Conservation (phyloP, 495 filamentous ascomycete species). For the Lasiosphaeria ovina region DNA sequence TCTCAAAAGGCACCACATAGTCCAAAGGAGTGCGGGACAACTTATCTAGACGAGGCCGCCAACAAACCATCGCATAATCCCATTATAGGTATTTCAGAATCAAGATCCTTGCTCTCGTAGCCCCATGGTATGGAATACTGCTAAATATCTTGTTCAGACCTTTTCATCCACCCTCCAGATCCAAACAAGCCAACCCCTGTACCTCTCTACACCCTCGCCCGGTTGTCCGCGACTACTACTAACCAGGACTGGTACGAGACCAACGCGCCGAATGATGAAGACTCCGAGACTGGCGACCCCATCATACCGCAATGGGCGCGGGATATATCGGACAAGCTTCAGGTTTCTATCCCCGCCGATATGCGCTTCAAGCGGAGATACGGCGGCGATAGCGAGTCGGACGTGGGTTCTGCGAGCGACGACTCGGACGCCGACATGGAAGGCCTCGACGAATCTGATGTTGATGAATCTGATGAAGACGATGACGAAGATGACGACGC, state of each 20-base stretch:
- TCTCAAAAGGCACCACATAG: conserved; percentile 24
- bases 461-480: conserved; percentile 16
- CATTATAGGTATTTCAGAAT: conserved; percentile 36
- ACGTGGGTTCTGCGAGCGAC: conserved; percentile 19
- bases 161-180: conserved; percentile 44
- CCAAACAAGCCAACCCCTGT: conserved; percentile 22
- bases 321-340: conserved; percentile 40
- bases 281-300: conserved; percentile 10
- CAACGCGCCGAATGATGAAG: conserved; percentile 31
- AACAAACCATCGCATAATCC: conserved; percentile 33
- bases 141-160: conserved; percentile 26
- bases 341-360: conserved; percentile 31
- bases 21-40: conserved; percentile 37
- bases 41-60: conserved; percentile 27
- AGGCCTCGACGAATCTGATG: conserved; percentile 11
- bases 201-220: conserved; percentile 44
- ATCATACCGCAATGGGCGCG: conserved; percentile 38
- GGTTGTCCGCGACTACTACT: conserved; percentile 44
- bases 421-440: conserved; percentile 22
- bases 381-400: conserved; percentile 12
- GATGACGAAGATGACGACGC: conserved; percentile 22
- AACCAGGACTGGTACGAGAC: conserved; percentile 46
- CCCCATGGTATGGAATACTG: background rate
- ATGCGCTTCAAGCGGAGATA: conserved; percentile 19
- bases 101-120: background rate